Base-by-base conservation (phyloP, 2,329 filamentous ascomycete species). In the Fulvia fulva region DNA sequence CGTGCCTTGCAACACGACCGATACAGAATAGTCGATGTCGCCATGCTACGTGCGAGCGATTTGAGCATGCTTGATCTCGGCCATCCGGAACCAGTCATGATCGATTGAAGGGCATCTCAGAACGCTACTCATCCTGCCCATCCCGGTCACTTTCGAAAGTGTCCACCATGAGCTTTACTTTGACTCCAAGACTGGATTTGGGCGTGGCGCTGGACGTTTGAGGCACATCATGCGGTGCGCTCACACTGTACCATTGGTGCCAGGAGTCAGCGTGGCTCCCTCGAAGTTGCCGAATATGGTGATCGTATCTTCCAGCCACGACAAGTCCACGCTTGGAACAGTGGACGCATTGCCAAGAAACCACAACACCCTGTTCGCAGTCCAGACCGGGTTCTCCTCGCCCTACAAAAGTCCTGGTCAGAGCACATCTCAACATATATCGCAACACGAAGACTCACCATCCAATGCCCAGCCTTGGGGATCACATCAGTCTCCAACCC, bases 401-500 rank as follows among this genome's bases (percentile, higher is more conserved):
- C 43, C 28, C 22, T 46, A 26, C 23, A 30, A n/a, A n/a, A 32
- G 14, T n/a, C 7, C 16, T 25, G 25, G 9, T 50, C 46, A 50
- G 46, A 50, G 16, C 3, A 12, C 1, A 22, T 55, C 41, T 45
- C 34, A 54, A 65, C 65, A n/a, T 16, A 68, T 28, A 14, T 8
- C 23, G 46, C 11, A 2, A 28, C 25, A 22, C 23, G 4, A 14
- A 30, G 22, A 50, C 23, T 26, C 23, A 50, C 72, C 57, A 75
- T 71, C 73, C 73, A 76, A 65, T 75, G 74, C 2, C 74, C 74
- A 8, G 73, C 72, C 30, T 76, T 73, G 0, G 72, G 73, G 21
- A 75, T 65, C 6, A 72, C 56, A 51, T 74, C 73, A 3, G 64
- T 57, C 14, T 69, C 65, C 32, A 74, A 51, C 54, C 69, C 59